Evolutionary conservation across 208 protist genomes (phyloP).

Genomic region (Acanthamoeba royreba): DNA sequence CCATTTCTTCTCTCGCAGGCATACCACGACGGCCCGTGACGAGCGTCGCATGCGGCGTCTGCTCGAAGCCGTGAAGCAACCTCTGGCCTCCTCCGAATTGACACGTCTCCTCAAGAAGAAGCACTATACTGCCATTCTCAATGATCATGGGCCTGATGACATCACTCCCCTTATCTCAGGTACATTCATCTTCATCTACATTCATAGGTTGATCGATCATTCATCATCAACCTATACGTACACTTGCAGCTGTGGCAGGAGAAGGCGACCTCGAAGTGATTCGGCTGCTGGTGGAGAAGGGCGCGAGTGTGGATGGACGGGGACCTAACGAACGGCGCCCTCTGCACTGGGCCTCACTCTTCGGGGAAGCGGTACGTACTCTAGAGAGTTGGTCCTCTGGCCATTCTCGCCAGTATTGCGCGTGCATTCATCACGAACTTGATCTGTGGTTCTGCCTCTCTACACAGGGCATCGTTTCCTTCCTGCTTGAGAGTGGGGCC

Average conservation of each 20-base stretch:
- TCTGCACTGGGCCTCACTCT: background rate
- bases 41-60: background rate
- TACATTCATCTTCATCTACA: background rate
- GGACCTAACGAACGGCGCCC: background rate
- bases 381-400: no score
- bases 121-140: background rate
- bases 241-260: background rate
- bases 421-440: background rate
- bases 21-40: no score
- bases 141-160: background rate
- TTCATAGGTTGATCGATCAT: no score
- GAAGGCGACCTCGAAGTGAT: background rate
- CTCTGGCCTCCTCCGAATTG: background rate
- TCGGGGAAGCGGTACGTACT: background rate
- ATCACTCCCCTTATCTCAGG: background rate
- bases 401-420: background rate
- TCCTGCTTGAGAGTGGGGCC: background rate
- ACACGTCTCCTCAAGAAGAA: background rate
- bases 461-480: background rate
- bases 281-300: background rate
- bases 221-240: background rate
- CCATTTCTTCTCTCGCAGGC: background rate
- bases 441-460: background rate
- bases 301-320: background rate
- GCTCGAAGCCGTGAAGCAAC: background rate